phyloP scores from a whole-genome alignment of 805 yeast genomes.

The Lachancea mirantina region DNA sequence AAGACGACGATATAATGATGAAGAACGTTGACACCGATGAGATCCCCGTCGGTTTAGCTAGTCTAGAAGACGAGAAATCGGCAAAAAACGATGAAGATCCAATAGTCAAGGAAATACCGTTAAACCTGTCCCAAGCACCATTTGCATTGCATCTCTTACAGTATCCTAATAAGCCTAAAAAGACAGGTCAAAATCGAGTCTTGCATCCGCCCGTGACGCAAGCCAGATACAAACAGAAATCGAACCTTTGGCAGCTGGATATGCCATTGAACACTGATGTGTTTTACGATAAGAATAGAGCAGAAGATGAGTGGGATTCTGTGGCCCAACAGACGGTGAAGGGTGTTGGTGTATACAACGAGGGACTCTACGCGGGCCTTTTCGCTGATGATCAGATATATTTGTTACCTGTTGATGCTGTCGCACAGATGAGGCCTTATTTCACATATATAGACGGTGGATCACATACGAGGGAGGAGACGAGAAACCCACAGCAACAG shows the following conservation, averaged over 20 bases:
- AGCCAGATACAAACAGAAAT: constrained; percentile 51
- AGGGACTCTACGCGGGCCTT: constrained; percentile 45
- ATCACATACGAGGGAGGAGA: constrained; percentile 38
- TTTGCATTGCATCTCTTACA: constrained; percentile 43
- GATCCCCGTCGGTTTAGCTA: no score
- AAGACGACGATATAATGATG: constrained; percentile 28
- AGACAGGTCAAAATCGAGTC: constrained; percentile 20
- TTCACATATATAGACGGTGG: constrained; percentile 71
- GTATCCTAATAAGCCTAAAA: constrained; percentile 39
- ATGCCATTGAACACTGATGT: constrained; percentile 62
- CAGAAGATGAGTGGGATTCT: constrained; percentile 54
- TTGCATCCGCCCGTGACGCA: constrained; percentile 35
- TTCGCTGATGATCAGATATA: constrained; percentile 47
- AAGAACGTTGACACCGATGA: constrained; percentile 9
- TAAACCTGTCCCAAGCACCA: constrained; percentile 36
- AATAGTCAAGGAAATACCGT: constrained; percentile 52
- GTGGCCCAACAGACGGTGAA: constrained; percentile 54
- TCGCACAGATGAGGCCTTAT: constrained; percentile 74
- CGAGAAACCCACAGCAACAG: constrained; percentile 20
- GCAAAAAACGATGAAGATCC: constrained; percentile 57
- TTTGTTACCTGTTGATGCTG: constrained; percentile 55
- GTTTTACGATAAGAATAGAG: constrained; percentile 60
- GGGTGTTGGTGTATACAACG: constrained; percentile 57
- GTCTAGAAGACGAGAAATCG: no score
- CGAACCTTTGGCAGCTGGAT: constrained; percentile 65